Evolutionary conservation across 345 rosid species (phyloP).

Genomic region (Lumnitzera littorea): DNA sequence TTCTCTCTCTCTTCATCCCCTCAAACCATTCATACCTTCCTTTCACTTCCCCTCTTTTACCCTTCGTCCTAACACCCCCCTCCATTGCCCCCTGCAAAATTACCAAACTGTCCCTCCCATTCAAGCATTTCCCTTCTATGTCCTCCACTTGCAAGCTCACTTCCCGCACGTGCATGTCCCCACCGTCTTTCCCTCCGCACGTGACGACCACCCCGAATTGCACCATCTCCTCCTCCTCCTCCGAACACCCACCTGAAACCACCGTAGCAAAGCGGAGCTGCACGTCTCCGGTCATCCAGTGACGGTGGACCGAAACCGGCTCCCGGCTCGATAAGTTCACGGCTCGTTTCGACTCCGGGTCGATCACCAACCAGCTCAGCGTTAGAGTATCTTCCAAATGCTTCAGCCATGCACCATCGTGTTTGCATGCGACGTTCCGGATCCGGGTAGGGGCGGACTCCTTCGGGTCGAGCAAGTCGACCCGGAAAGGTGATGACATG

Average conservation of each 20-base stretch:
- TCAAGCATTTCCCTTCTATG: constrained; percentile 62
- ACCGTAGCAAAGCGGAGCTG: constrained; percentile 41
- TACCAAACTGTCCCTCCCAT: constrained; percentile 63
- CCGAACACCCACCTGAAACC: constrained; percentile 15
- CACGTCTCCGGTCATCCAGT: constrained; percentile 65
- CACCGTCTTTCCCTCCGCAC: constrained; percentile 47
- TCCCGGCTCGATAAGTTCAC: constrained; percentile 48
- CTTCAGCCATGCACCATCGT: constrained; percentile 31
- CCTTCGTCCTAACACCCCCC: constrained; percentile 27
- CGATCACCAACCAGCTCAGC: constrained; percentile 64
- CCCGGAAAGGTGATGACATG: constrained; percentile 44
- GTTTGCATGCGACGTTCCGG: background rate
- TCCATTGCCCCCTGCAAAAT: constrained; percentile 40
- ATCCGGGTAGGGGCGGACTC: constrained; percentile 31
- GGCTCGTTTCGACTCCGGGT: constrained; percentile 48
- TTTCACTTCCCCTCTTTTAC: constrained; percentile 25
- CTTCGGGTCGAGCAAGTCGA: constrained; percentile 52
- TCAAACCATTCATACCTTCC: constrained; percentile 31
- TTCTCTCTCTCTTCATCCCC: constrained; percentile 34
- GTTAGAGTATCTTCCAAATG: constrained; percentile 44
- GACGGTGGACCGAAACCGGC: constrained; percentile 53
- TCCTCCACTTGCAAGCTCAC: constrained; percentile 64
- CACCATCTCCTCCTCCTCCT: constrained; percentile 25
- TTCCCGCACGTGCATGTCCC: constrained; percentile 60
- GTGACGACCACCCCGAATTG: constrained; percentile 36